Conservation (phyloP, 164 flowering plant species). For the Stephania cephalantha region DNA sequence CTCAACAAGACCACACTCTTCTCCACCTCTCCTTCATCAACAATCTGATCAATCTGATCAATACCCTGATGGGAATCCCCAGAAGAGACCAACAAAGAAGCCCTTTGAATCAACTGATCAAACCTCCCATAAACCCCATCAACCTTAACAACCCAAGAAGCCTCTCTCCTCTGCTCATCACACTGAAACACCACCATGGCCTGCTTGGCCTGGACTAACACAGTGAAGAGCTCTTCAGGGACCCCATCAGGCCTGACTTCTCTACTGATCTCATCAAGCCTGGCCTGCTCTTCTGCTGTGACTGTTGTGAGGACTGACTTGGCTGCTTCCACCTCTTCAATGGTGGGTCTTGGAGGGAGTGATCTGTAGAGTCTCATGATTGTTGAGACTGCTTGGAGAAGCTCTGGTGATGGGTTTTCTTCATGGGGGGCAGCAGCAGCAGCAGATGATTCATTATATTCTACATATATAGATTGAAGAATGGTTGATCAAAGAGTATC, state of each 20-base stretch:
- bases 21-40: conserved; percentile 15
- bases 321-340: conserved; percentile 69
- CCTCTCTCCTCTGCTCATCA: conserved; percentile 53
- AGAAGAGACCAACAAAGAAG: conserved; percentile 41
- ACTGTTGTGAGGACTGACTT: conserved; percentile 34
- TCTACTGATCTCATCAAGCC: conserved; percentile 40
- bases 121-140: conserved; percentile 34
- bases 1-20: conserved; percentile 24
- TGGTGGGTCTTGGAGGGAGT: conserved; percentile 53
- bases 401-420: conserved; percentile 26
- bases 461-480: too few relatives aligned
- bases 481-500: too few relatives aligned
- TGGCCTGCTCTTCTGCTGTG: conserved; percentile 35
- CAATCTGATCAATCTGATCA: conserved; percentile 17
- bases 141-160: conserved; percentile 33
- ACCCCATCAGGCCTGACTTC: conserved; percentile 29
- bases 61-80: conserved; percentile 9
- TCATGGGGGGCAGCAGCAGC: conserved; percentile 2
- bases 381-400: conserved; percentile 35
- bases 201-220: conserved; percentile 35
- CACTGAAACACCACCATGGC: conserved; percentile 38
- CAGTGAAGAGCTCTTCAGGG: conserved; percentile 49
- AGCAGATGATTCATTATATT: too few relatives aligned
- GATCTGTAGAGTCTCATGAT: conserved; percentile 53
- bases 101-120: conserved; percentile 55